These are phyloP conservation scores for Omphalea diandra DNA, from an alignment of 441 rosid genomes.

Conservation along the genomic window DNA sequence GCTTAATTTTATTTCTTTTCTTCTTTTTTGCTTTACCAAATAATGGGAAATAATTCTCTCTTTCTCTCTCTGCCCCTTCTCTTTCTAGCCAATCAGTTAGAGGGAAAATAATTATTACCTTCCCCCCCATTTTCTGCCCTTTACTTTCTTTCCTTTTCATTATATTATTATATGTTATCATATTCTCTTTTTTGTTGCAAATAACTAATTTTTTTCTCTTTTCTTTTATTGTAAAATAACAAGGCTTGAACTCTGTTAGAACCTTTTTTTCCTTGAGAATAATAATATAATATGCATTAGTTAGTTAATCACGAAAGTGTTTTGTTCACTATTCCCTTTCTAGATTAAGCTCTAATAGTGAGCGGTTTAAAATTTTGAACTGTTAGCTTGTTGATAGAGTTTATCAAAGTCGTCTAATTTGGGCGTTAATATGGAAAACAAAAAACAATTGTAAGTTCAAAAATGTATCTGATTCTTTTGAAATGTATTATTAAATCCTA, in stretches of 20 bases:
- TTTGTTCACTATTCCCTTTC: background rate
- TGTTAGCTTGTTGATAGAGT: background rate
- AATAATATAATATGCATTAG: background rate
- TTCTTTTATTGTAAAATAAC: background rate
- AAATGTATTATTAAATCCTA: background rate
- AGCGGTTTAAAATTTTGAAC: background rate
- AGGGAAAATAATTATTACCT: background rate
- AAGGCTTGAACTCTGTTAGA: background rate
- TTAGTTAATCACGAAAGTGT: slow-evolving; percentile 4
- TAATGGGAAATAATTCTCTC: background rate
- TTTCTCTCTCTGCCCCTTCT: background rate
- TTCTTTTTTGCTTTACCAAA: background rate
- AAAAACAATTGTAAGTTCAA: background rate
- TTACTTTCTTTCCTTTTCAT: background rate
- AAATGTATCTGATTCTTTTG: background rate
- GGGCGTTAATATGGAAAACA: background rate
- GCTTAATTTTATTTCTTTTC: background rate
- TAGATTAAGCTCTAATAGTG: background rate
- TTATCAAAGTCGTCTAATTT: background rate
- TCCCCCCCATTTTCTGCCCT: background rate
- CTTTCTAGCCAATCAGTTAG: background rate
- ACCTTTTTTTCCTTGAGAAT: background rate
- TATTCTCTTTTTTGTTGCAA: background rate
- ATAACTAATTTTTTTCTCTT: background rate
- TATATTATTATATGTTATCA: background rate